phyloP scores from a whole-genome alignment of 768 basidiomycete species.

The Russula compacta region DNA sequence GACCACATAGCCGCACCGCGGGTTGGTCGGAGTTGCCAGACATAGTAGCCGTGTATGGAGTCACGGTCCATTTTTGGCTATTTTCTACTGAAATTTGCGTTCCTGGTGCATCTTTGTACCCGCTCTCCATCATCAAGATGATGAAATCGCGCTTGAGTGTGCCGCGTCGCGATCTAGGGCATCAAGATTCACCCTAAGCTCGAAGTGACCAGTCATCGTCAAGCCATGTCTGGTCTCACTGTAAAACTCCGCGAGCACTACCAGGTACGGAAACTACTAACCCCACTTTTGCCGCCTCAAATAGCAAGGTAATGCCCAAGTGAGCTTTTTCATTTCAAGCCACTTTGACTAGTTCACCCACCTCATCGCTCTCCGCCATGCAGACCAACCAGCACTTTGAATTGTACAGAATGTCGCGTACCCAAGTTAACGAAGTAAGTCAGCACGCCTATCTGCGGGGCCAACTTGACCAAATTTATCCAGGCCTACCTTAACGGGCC shows the following conservation, averaged over 20 bases:
- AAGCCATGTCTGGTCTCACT: neutral
- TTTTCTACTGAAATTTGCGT: neutral
- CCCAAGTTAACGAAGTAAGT: slow-evolving; percentile 6
- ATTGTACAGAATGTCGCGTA: neutral
- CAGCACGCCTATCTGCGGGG: slow-evolving; percentile 3
- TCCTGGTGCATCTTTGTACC: slow-evolving; percentile 5
- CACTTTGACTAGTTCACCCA: neutral
- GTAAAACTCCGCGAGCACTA: slow-evolving; percentile 8
- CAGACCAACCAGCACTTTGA: neutral
- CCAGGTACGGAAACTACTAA: slow-evolving; percentile 7
- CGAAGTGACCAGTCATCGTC: neutral
- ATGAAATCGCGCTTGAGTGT: neutral
- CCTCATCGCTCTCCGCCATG: neutral
- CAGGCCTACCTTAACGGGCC: slow-evolving; percentile 5
- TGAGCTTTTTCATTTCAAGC: neutral
- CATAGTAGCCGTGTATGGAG: neutral
- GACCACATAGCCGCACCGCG: neutral
- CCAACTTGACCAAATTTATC: slow-evolving; percentile 9
- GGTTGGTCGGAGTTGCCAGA: neutral
- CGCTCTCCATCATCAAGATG: neutral
- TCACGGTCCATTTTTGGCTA: neutral
- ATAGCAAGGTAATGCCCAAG: neutral
- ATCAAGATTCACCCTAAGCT: slow-evolving; percentile 7
- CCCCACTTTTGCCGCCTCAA: slow-evolving; percentile 16
- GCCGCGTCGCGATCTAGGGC: neutral